A percentile compares a stretch with the other conserved stretches of the same genome.
phyloP scores from a whole-genome alignment of 129 eudicot species.

The Oenanthe sinensis region DNA sequence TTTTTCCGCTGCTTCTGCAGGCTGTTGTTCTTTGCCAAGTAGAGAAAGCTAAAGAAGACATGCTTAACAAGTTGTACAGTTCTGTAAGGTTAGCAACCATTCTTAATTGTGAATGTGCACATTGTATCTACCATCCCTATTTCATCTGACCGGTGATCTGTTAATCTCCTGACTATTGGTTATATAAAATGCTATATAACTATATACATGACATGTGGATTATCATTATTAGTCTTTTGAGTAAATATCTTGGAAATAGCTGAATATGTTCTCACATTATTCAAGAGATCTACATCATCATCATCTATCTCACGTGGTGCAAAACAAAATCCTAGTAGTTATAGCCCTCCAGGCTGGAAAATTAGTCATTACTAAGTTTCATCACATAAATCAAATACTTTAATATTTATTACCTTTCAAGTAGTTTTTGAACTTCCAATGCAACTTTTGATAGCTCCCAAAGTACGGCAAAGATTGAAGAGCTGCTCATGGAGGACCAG shows the following conservation, averaged over 20 bases:
- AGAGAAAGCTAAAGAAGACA: conserved; percentile 98
- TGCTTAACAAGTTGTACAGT: conserved; percentile 96
- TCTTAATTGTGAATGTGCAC: neutral
- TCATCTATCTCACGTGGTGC: neutral
- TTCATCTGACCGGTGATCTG: neutral
- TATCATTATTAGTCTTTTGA: neutral
- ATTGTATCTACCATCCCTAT: neutral
- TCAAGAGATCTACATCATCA: neutral
- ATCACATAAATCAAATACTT: neutral
- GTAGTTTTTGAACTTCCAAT: neutral
- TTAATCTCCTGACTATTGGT: neutral
- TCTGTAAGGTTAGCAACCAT: conserved; percentile 63
- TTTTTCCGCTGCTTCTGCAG: conserved; percentile 36
- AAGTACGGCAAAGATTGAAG: conserved; percentile 78
- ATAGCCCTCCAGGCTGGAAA: neutral
- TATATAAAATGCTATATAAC: neutral
- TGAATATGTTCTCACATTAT: neutral
- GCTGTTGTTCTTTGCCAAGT: conserved; percentile 99
- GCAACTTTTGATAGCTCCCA: conserved; percentile 48
- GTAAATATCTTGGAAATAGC: neutral
- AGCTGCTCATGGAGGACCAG: conserved; percentile 90
- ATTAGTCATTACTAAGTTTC: neutral
- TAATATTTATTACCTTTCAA: neutral
- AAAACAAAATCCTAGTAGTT: neutral
- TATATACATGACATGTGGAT: neutral